Base-by-base conservation (phyloP, 805 yeast genomes). In the Lipomyces kockii region DNA sequence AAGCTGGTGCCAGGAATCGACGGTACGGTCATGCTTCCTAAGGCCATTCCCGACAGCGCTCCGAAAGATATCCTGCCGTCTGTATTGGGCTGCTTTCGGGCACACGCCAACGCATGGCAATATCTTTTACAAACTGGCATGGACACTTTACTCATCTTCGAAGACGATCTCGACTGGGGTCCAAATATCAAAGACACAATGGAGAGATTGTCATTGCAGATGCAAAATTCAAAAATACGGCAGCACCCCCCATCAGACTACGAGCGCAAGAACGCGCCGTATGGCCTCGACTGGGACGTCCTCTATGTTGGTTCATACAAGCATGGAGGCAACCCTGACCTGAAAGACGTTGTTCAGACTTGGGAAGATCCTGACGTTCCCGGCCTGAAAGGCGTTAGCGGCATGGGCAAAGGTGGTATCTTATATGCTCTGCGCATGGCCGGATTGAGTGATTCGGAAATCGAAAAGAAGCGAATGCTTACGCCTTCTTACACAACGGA, bases 201-300 rank as follows among this genome's bases (percentile, higher is more conserved):
- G 51, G 68, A 61, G 58, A 46, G 52, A n/a, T 32, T 58, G 29
- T 55, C 61, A 34, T 29, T 54, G 35, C 64, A 65, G 37, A 52
- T 34, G 34, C 63, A 61, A 22, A 37, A 32, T 7, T 57, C 60
- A 51, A 12, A 29, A 43, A 56, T 64, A 8, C 61, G 67, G 32
- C 22, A 39, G 52, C 63, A 63, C 2, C 49, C 35, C 20, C 66
- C 63, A 34, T 53, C 69, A 29, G 58, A 66, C 46, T 61, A 66
- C 51, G 69, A 66, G 35, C 43, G 37, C 53, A 53, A 32, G 29
- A 56, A 53, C 29, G 69, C 69, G 17, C 69, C 69, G 20, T 66
- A 66, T 59, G 69, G 64, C 11, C 66, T 66, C 39, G 69, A 66
- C 61, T 66, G 69, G 69, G 69, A 66, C 52, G 49, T 66, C 52